Evolutionary conservation across 2,329 filamentous ascomycete species (phyloP).

Genomic region (Dactylonectria estremocensis): DNA sequence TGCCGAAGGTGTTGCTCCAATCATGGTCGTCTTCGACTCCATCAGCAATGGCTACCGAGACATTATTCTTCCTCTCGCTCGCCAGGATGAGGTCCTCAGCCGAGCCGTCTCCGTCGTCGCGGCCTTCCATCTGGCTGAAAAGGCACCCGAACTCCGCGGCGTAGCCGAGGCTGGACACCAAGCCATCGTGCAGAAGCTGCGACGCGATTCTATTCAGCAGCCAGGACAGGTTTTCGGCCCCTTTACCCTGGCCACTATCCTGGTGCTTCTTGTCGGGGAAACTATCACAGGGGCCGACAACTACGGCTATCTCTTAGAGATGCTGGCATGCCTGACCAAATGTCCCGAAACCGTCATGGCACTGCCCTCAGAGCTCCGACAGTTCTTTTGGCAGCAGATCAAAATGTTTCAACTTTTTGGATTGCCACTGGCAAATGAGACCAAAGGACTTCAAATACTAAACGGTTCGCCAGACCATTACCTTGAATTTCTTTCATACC

Average conservation of each 20-base stretch:
- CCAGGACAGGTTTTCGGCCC: constrained; percentile 53
- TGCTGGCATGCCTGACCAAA: constrained; percentile 52
- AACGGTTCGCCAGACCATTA: constrained; percentile 41
- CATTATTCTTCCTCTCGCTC: constrained; percentile 57
- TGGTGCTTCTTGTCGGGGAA: constrained; percentile 58
- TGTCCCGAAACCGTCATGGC: constrained; percentile 38
- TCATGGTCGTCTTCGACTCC: constrained; percentile 58
- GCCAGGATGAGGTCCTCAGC: constrained; percentile 53
- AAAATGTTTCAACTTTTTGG: constrained; percentile 54
- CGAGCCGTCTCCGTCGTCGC: constrained; percentile 57
- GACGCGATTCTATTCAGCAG: constrained; percentile 49
- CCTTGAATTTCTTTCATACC: constrained; percentile 48
- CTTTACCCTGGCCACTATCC: constrained; percentile 55
- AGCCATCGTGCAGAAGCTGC: constrained; percentile 55
- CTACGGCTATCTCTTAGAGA: constrained; percentile 54
- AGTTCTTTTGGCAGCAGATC: constrained; percentile 52
- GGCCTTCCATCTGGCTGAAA: constrained; percentile 56
- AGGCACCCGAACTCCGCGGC: constrained; percentile 48
- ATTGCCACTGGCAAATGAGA: constrained; percentile 46
- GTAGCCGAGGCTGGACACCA: constrained; percentile 54
- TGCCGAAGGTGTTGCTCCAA: constrained; percentile 54
- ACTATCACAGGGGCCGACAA: constrained; percentile 59
- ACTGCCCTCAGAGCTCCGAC: constrained; percentile 35
- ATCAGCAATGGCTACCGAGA: constrained; percentile 56
- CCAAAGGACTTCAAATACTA: constrained; percentile 46